Evolutionary conservation across 495 filamentous ascomycete genomes (phyloP), one percentile per base, ranked within the genome.

Genomic region (Penicillium silybi): DNA sequence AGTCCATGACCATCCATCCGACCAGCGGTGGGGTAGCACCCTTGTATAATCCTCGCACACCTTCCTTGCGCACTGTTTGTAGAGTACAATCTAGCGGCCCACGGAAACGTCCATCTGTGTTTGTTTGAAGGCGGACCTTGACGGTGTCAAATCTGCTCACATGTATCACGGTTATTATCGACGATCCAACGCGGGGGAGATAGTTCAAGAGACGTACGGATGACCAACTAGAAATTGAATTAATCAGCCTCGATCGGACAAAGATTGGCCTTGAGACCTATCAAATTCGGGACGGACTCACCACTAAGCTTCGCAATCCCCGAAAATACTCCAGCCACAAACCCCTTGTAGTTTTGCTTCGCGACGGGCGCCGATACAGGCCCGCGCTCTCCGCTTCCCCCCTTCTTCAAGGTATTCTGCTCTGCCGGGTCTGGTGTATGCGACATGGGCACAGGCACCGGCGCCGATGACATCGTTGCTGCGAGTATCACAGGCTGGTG

Each of bases 1-100:
- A 87, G 69, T 97, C 92, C 92, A 97, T 97, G 65, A 92, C 86
- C 89, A 96, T 96, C 92, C 92, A 98, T 53, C 93, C 93, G 50
- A 96, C 81, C 45, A 96, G 71, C 38, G 91, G 92, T 34, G 92
- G 92, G 4, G 87, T 89, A 13, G 92, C 91, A 18, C 77, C 91
- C 66, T 96, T 96, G 74, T 96, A 96, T 17, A 96, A 70, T 15
- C 87, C 91, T 19, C 69, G 65, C 26, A 92, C 66, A 13, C 90
- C 89, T 65, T 96, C 91, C 62, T 89, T 85, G 38, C 85, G 81
- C 40, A 95, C 35, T 13, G 89, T 96, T 58, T 88, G 85, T 35
- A 87, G 63, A 3, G 96, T 74, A 63, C 93, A 98, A 61, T 95
- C 84, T n/a, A 92, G 61, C 0, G 93, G 92, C 2, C 93, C 93